These are phyloP conservation scores for Aureobasidium leucospermi DNA, from an alignment of 2,329 filamentous ascomycete species.

Conservation along the genomic window DNA sequence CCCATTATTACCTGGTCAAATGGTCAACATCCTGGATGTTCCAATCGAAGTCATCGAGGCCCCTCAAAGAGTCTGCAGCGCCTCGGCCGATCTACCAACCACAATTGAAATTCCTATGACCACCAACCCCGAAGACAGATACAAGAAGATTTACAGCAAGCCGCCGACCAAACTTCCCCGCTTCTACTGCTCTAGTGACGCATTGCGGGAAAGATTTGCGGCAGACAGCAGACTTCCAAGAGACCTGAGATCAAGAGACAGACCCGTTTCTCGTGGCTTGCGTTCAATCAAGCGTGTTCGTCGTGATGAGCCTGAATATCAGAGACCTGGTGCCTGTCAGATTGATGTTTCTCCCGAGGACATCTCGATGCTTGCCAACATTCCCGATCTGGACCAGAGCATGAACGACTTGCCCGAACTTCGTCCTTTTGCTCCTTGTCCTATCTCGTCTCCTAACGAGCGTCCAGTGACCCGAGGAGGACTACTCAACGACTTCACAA, in stretches of 20 bases:
- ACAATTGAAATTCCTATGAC: slow-evolving; percentile 17
- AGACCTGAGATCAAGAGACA: background rate
- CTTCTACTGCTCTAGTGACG: slow-evolving; percentile 16
- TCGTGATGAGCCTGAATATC: background rate
- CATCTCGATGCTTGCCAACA: background rate
- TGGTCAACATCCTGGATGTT: slow-evolving; percentile 75
- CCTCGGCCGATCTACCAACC: slow-evolving; percentile 22
- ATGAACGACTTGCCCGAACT: background rate
- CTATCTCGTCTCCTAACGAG: background rate
- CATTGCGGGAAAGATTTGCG: slow-evolving; percentile 8
- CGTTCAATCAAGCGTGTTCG: slow-evolving; percentile 6
- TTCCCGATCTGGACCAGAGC: background rate
- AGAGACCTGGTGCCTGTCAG: background rate
- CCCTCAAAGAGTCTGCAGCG: slow-evolving; percentile 24
- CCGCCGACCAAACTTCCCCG: slow-evolving; percentile 15
- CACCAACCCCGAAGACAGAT: slow-evolving; percentile 15
- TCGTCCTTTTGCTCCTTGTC: background rate
- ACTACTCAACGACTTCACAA: background rate
- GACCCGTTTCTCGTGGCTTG: background rate
- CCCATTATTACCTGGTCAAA: slow-evolving; percentile 80
- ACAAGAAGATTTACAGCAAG: slow-evolving; percentile 15
- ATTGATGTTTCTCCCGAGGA: background rate
- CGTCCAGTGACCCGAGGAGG: slow-evolving; percentile 2
- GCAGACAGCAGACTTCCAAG: background rate
- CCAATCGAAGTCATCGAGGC: slow-evolving; percentile 52